Conservation (phyloP, 2,329 filamentous ascomycete genomes). For the Cryphonectria japonica region DNA sequence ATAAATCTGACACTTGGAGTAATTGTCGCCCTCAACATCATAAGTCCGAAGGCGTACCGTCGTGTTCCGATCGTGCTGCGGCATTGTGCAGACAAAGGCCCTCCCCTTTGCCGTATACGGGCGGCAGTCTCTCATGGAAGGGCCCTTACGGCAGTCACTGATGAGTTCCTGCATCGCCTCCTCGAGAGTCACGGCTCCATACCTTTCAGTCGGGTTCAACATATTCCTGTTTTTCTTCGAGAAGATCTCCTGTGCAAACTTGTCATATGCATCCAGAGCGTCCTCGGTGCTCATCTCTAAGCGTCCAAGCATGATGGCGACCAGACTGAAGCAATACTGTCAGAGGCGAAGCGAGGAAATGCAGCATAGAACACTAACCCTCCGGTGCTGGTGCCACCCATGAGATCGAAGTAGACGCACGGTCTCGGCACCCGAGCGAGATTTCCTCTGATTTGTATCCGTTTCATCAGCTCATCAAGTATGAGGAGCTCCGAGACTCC, state of each 20-base stretch:
- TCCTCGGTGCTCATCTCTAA: slow-evolving; percentile 49
- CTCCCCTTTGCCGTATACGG: slow-evolving; percentile 31
- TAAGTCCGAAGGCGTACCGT: slow-evolving; percentile 16
- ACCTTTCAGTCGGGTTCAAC: slow-evolving; percentile 33
- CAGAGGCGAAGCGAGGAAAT: neutral
- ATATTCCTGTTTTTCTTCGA: slow-evolving; percentile 32
- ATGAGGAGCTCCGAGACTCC: slow-evolving; percentile 42
- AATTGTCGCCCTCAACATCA: slow-evolving; percentile 25
- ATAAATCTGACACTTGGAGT: slow-evolving; percentile 42
- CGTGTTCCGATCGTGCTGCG: neutral
- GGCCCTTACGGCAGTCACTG: slow-evolving; percentile 18
- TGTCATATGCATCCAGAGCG: slow-evolving; percentile 46
- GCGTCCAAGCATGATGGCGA: slow-evolving; percentile 52
- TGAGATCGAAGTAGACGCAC: slow-evolving; percentile 45
- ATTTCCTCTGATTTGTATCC: slow-evolving; percentile 32
- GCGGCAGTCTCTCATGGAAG: slow-evolving; percentile 32
- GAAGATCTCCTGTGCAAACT: slow-evolving; percentile 44
- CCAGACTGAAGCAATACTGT: slow-evolving; percentile 40
- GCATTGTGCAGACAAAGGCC: slow-evolving; percentile 37
- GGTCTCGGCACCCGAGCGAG: slow-evolving; percentile 37
- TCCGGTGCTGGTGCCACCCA: slow-evolving; percentile 44
- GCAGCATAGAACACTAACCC: slow-evolving; percentile 33
- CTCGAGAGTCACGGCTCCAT: slow-evolving; percentile 40
- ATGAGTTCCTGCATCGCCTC: slow-evolving; percentile 35
- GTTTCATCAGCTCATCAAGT: slow-evolving; percentile 40